Percentiles rank a stretch among this genome's conserved stretches.
phyloP scores from a whole-genome alignment of 345 rosid genomes.

The Balakata baccata region DNA sequence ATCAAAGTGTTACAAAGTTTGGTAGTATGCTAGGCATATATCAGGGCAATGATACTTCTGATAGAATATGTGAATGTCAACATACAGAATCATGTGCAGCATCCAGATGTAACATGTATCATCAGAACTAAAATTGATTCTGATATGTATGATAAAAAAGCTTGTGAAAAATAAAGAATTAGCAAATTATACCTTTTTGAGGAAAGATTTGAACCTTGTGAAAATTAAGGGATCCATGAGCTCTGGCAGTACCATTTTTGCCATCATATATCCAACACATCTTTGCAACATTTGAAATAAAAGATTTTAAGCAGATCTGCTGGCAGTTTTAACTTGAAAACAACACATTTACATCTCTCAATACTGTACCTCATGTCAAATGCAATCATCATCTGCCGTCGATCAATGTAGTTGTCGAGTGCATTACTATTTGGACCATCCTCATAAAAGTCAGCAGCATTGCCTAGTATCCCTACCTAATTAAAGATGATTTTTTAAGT shows the following conservation, averaged over 20 bases:
- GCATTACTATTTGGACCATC: slow-evolving; percentile 47
- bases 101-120: neutral
- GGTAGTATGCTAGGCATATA: neutral
- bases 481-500: neutral
- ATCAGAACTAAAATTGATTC: neutral
- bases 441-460: slow-evolving; percentile 83
- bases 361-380: slow-evolving; percentile 82
- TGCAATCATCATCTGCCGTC: slow-evolving; percentile 94
- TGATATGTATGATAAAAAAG: neutral
- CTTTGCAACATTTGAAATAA: slow-evolving; percentile 36
- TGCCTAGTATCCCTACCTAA: slow-evolving; percentile 90
- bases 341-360: neutral
- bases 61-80: neutral
- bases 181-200: slow-evolving; percentile 53
- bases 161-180: neutral
- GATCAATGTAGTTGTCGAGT: slow-evolving; percentile 49
- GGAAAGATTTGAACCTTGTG: slow-evolving; percentile 70
- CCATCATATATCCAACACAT: slow-evolving; percentile 97
- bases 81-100: neutral
- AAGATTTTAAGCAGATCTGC: slow-evolving; percentile 18
- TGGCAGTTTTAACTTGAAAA: neutral
- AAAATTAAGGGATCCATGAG: slow-evolving; percentile 83
- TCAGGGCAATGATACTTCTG: neutral
- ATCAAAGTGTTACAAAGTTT: neutral
- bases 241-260: slow-evolving; percentile 92